Conservation (phyloP, 176 grass and related monocot species). For the Oryza meyeriana region DNA sequence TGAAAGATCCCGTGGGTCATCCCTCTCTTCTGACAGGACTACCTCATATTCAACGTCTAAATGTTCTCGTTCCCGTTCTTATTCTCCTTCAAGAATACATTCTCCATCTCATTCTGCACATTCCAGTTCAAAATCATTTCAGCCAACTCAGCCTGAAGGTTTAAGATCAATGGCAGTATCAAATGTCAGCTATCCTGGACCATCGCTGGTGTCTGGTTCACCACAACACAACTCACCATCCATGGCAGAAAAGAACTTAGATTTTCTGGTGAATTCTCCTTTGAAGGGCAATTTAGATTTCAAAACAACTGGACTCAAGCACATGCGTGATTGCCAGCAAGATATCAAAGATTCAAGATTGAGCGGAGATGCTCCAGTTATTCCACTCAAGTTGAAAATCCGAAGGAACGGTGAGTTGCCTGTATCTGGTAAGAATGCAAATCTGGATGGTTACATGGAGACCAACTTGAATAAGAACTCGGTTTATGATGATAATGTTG, state of each 20-base stretch:
- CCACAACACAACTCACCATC: constrained; percentile 22
- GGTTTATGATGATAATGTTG: constrained; percentile 19
- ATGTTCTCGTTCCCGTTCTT: not conserved
- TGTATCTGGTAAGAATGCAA: not conserved
- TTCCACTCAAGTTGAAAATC: constrained; percentile 19
- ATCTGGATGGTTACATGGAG: constrained; percentile 3
- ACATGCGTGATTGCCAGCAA: constrained; percentile 3
- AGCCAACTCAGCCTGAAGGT: constrained; percentile 31
- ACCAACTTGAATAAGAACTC: constrained; percentile 12
- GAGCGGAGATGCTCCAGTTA: constrained; percentile 13
- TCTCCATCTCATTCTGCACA: constrained; percentile 41
- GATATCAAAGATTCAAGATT: constrained; percentile 13
- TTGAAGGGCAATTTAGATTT: not conserved
- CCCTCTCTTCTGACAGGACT: constrained; percentile 31
- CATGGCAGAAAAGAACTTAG: constrained; percentile 7
- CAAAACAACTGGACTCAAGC: not conserved
- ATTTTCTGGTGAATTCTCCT: not conserved
- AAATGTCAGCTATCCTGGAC: constrained; percentile 29
- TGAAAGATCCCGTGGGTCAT: constrained; percentile 27
- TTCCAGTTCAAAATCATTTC: constrained; percentile 56
- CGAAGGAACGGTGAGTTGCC: not conserved
- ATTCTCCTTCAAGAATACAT: constrained; percentile 10
- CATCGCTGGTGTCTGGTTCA: constrained; percentile 34
- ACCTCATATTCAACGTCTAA: constrained; percentile 29
- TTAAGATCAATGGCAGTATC: constrained; percentile 30